Percentiles rank a stretch among this genome's conserved stretches.
These are phyloP conservation scores for Bodo saltans DNA, from an alignment of 78 protist genomes.

Conservation along the genomic window DNA sequence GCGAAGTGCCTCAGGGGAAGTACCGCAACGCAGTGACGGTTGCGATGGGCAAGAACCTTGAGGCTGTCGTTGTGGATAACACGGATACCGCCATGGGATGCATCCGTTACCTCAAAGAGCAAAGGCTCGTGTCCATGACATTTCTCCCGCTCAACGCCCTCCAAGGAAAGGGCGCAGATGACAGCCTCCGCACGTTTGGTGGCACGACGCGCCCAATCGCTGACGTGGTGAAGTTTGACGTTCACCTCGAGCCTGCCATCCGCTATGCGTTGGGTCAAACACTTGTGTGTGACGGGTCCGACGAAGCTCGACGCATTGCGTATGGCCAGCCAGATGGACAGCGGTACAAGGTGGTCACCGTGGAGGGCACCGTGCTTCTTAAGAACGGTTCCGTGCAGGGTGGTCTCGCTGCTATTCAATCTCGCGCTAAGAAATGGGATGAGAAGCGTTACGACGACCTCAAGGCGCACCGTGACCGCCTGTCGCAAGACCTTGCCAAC, in stretches of 20 bases:
- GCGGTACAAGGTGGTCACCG: conserved; percentile 64
- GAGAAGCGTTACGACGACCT: not conserved
- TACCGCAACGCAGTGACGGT: conserved; percentile 76
- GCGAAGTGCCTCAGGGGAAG: conserved; percentile 56
- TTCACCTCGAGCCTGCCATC: conserved; percentile 60
- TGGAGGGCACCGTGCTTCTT: conserved; percentile 80
- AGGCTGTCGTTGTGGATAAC: conserved; percentile 88
- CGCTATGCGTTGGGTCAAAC: conserved; percentile 81
- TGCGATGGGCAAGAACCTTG: conserved; percentile 83
- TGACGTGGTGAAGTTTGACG: conserved; percentile 51
- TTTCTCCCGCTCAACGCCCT: conserved; percentile 85
- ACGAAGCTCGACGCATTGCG: conserved; percentile 68
- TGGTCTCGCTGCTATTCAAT: conserved; percentile 42
- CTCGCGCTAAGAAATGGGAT: conserved; percentile 23
- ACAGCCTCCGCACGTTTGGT: conserved; percentile 61
- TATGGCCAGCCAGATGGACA: conserved; percentile 29
- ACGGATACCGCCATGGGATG: conserved; percentile 71
- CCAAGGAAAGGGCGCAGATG: conserved; percentile 38
- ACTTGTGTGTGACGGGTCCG: conserved; percentile 71
- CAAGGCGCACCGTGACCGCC: conserved; percentile 1
- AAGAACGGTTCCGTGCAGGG: conserved; percentile 88
- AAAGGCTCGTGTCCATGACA: conserved; percentile 59
- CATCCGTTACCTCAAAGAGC: conserved; percentile 75
- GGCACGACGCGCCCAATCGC: conserved; percentile 34
- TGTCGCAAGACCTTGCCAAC: not conserved